Base-by-base conservation (phyloP, 2,329 filamentous ascomycete species). In the Parafenestella ontariensis region DNA sequence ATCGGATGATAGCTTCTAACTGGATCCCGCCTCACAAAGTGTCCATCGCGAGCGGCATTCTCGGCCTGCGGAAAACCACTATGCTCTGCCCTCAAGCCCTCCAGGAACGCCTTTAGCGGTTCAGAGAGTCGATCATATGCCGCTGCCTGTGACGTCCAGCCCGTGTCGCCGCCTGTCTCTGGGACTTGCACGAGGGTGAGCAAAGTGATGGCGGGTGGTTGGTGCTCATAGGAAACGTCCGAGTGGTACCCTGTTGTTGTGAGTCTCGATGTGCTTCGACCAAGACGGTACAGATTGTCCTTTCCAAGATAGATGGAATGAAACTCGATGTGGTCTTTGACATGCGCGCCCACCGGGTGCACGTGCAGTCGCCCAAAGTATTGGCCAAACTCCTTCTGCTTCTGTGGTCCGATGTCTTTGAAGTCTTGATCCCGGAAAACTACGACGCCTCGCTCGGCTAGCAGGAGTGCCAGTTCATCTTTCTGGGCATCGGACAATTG, bases 11-110 rank as follows among this genome's bases (percentile, higher is more conserved):
- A 57, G 46, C 59, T 63, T 37, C 56, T 64, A 1, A 66, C 65
- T 10, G 65, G 63, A 5, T 65, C 62, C 6, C 62, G 45, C 3
- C 90, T 49, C 11, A 64, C 54, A 36, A 57, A 59, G 37, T 61
- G 59, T 1, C 60, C 58, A 48, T 65, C 56, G 5, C 60, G 41
- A 8, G 43, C 75, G 15, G 88, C 87, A 13, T 84, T 85, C 37
- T 88, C 85, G n/a, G 88, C 88, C 77, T 96, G 91, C 76, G 94
- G 91, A 52, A 64, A 66, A 1, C 87, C 91, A 1, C 90, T 93
- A 75, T 96, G 92, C 0, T 89, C 85, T 1, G 91, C 92, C 67
- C 85, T 83, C 37, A 96, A 79, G 0, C 91, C 91, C 63, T 95
- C 58, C 15, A 65, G 41, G 39, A 64, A 64, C 6, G n/a, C 33